Base-by-base conservation (phyloP, 129 eudicot species). In the Calendula officinalis region DNA sequence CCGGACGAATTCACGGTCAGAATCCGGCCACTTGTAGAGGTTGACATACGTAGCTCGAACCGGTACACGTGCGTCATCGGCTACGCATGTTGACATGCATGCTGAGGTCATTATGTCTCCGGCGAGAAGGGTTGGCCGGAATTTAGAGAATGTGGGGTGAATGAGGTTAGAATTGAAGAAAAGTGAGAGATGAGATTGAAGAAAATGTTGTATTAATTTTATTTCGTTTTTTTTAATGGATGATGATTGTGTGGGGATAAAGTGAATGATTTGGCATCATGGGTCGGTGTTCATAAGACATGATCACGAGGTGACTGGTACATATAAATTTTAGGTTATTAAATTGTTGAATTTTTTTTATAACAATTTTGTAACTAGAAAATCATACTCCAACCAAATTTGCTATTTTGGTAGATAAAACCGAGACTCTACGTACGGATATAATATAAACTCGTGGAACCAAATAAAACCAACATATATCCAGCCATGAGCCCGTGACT, bases 11-110 rank as follows among this genome's bases (percentile, higher is more conserved):
- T 78, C 88, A 4, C 81, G 89, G 58, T 91, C 97, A 1, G 97
- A 87, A 62, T 91, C 97, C 2, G 97, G 95, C 94, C 98, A 87
- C 68, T 85, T 91, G 88, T 87, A 81, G 35, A 91, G 88, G 81
- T 87, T 91, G 0, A 80, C 78, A 35, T 91, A 91, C 15, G 94
- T 91, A 42, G 90, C 94, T 9, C 98, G 64, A 4, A 84, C 88
- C 5, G 95, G 95, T 11, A 73, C 74, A 0, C 82, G 74, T 48
- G 83, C 59, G 27, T 89, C 95, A 8, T 83, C 68, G 3, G 78
- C 73, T 6, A 83, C 71, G 70, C 95, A 89, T 71, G 50, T 77
- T 17, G 97, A 77, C 73, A 82, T 84, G 87, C 97, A 87, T 5
- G 76, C n/a, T 3, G 95, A 90, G 10, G 89, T 76, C 97, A 90